Evolutionary conservation across 257 asterid species (phyloP).

Genomic region (Solanum sejunctum): DNA sequence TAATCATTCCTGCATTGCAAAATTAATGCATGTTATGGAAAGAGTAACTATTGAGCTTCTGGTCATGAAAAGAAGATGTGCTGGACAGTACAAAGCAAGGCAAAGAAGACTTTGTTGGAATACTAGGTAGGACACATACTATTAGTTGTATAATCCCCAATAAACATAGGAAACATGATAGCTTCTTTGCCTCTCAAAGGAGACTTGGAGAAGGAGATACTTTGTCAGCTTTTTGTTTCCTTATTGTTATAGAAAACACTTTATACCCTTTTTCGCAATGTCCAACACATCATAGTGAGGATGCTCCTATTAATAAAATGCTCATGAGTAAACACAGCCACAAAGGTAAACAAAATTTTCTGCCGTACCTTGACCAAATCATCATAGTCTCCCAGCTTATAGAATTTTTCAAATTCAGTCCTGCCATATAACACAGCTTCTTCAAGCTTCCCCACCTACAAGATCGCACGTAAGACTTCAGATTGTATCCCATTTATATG

Average conservation of each 20-base stretch:
- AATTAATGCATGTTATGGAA: neutral
- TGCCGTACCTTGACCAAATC: slow-evolving; percentile 66
- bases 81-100: neutral
- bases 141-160: neutral
- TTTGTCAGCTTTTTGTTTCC: neutral
- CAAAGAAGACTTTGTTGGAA: neutral
- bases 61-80: neutral
- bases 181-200: neutral
- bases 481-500: neutral
- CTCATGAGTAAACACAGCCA: neutral
- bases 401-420: slow-evolving; percentile 62
- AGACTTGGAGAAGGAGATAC: neutral
- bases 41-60: neutral
- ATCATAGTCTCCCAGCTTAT: slow-evolving; percentile 38
- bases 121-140: neutral
- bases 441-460: slow-evolving; percentile 60
- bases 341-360: neutral
- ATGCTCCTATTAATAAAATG: neutral
- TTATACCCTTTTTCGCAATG: neutral
- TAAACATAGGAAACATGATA: neutral
- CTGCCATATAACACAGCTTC: slow-evolving; percentile 76
- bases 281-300: neutral
- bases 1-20: neutral
- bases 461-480: neutral
- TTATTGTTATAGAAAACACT: neutral